Evolutionary conservation across 2,329 filamentous ascomycete species (phyloP).

Genomic region (Trichophyton simii): DNA sequence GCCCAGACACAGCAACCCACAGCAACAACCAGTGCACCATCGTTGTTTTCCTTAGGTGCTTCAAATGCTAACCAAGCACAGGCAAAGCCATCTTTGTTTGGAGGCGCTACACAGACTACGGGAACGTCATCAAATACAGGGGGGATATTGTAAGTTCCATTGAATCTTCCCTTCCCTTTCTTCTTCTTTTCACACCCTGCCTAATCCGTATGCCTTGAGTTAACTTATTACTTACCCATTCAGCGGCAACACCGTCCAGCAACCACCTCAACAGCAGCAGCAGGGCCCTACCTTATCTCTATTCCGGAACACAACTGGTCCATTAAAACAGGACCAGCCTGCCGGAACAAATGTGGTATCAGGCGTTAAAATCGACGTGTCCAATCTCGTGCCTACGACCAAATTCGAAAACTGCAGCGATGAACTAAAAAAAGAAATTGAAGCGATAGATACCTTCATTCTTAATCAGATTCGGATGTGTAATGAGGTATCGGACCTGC

Average conservation of each 20-base stretch:
- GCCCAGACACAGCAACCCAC: conserved; percentile 9
- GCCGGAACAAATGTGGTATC: conserved; percentile 38
- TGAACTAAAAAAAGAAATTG: conserved; percentile 65
- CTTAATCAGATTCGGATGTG: conserved; percentile 61
- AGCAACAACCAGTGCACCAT: background rate
- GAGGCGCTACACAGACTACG: conserved; percentile 17
- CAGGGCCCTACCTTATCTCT: conserved; percentile 35
- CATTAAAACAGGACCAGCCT: conserved; percentile 23
- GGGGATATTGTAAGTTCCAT: conserved; percentile 25
- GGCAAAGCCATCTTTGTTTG: conserved; percentile 19
- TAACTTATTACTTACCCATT: background rate
- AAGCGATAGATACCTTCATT: conserved; percentile 66
- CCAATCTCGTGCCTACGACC: conserved; percentile 70
- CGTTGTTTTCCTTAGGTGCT: background rate
- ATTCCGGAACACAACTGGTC: conserved; percentile 26
- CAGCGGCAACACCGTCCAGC: conserved; percentile 12
- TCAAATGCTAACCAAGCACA: background rate
- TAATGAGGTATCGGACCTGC: conserved; percentile 62
- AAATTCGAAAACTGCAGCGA: conserved; percentile 84
- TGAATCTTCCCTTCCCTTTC: too few relatives aligned
- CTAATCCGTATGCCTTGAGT: background rate
- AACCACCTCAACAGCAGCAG: conserved; percentile 27
- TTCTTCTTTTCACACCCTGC: background rate
- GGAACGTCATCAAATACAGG: conserved; percentile 18
- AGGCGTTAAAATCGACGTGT: conserved; percentile 65